Conservation (phyloP, 495 filamentous ascomycete species). For the Penicillium pulvis region DNA sequence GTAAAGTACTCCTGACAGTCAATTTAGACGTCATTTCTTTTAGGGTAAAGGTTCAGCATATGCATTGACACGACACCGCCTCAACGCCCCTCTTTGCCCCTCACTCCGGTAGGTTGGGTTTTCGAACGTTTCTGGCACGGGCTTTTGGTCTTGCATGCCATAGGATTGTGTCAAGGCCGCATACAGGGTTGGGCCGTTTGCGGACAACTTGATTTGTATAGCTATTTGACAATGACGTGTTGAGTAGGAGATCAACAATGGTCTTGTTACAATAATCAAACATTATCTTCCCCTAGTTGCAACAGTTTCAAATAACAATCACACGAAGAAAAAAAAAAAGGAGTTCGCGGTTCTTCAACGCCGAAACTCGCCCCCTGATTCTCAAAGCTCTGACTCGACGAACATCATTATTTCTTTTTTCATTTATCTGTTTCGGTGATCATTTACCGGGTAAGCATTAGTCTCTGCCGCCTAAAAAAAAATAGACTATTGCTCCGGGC, state of each 20-base stretch:
- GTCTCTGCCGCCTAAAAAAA: background rate
- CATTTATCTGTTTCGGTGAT: background rate
- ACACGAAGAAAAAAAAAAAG: background rate
- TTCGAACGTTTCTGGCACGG: background rate
- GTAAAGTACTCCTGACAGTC: background rate
- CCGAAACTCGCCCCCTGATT: slow-evolving; percentile 2
- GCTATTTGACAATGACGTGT: background rate
- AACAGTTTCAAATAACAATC: background rate
- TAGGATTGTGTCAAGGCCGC: background rate
- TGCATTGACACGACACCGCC: slow-evolving; percentile 27
- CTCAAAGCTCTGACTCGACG: background rate
- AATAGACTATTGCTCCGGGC: background rate
- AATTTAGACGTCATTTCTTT: slow-evolving; percentile 1
- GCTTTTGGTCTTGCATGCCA: background rate
- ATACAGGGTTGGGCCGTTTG: slow-evolving; percentile 4
- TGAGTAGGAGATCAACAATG: background rate
- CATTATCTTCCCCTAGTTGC: background rate
- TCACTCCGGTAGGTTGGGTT: background rate
- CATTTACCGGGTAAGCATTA: background rate
- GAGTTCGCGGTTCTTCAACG: background rate
- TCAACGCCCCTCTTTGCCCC: slow-evolving; percentile 22
- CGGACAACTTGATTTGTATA: background rate
- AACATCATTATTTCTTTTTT: background rate
- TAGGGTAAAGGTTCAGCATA: slow-evolving; percentile 13
- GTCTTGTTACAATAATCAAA: background rate